Conservation (phyloP, 2,329 filamentous ascomycete genomes). For the Exophiala viscosa region DNA sequence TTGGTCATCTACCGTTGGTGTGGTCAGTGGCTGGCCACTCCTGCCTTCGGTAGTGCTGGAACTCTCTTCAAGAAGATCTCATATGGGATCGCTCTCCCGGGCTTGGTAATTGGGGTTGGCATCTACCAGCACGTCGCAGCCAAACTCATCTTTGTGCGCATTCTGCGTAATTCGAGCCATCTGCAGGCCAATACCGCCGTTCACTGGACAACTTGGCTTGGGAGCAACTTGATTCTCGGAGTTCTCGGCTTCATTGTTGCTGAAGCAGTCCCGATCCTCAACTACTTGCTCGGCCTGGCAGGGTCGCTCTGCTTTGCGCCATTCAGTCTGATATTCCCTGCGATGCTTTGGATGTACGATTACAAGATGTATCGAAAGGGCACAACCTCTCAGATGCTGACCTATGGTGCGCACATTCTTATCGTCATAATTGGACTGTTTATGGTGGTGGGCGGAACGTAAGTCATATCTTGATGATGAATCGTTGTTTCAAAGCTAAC, state of each 20-base stretch:
- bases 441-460: constrained; percentile 48
- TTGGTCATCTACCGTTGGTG: constrained; percentile 46
- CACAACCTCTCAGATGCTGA: constrained; percentile 31
- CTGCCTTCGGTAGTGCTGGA: constrained; percentile 47
- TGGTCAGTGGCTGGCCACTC: constrained; percentile 46
- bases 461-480: constrained; percentile 16
- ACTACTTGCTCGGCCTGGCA: constrained; percentile 48
- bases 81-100: constrained; percentile 40
- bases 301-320: constrained; percentile 52
- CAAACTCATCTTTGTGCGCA: constrained; percentile 56
- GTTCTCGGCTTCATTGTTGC: constrained; percentile 45
- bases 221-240: constrained; percentile 35
- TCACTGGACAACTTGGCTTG: constrained; percentile 53
- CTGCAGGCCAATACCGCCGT: constrained; percentile 49
- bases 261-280: constrained; percentile 53
- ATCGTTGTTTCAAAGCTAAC: too few species aligned
- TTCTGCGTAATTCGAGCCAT: constrained; percentile 50
- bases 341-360: constrained; percentile 52
- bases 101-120: constrained; percentile 31
- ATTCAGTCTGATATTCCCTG: constrained; percentile 47
- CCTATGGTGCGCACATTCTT: constrained; percentile 42
- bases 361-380: constrained; percentile 37
- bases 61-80: constrained; percentile 42
- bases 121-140: constrained; percentile 42
- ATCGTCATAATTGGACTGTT: constrained; percentile 47